These are phyloP conservation scores for Torulaspora globosa DNA, from an alignment of 1,139 yeast genomes.

Conservation along the genomic window DNA sequence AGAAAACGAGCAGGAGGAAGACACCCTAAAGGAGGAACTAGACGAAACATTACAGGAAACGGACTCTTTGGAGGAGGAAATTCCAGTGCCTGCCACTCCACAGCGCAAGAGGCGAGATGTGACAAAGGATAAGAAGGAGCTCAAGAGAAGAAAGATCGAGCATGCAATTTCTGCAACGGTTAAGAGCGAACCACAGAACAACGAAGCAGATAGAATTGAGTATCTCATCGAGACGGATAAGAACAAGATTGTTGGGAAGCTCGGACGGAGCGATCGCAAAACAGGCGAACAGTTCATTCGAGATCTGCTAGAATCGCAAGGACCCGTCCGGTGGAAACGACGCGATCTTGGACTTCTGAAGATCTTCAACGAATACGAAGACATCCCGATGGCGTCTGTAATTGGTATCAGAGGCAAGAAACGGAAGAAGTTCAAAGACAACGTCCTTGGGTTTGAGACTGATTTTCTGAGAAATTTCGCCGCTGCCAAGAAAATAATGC, in stretches of 20 bases:
- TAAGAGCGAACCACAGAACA: conserved; percentile 4
- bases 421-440: conserved; percentile 34
- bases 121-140: conserved; percentile 1
- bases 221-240: conserved; percentile 19
- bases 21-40: conserved; percentile 4
- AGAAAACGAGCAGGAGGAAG: conserved; percentile 1
- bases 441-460: conserved; percentile 35
- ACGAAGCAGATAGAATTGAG: conserved; percentile 12
- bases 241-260: conserved; percentile 14
- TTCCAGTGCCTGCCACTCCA: conserved; percentile 1
- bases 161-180: not conserved
- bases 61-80: conserved; percentile 5
- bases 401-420: conserved; percentile 38
- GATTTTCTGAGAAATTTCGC: conserved; percentile 29
- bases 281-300: conserved; percentile 24
- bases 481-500: conserved; percentile 25
- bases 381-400: conserved; percentile 36
- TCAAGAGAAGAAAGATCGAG: conserved; percentile 10
- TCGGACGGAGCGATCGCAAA: conserved; percentile 7
- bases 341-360: conserved; percentile 33
- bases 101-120: conserved; percentile 6
- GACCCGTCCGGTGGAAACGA: conserved; percentile 23
- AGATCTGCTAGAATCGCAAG: conserved; percentile 25
- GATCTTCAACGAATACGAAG: conserved; percentile 35
- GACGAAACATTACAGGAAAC: conserved; percentile 8